Evolutionary conservation across 2,329 filamentous ascomycete genomes (phyloP).

Genomic region (Aspergillus pseudoviridinutans): DNA sequence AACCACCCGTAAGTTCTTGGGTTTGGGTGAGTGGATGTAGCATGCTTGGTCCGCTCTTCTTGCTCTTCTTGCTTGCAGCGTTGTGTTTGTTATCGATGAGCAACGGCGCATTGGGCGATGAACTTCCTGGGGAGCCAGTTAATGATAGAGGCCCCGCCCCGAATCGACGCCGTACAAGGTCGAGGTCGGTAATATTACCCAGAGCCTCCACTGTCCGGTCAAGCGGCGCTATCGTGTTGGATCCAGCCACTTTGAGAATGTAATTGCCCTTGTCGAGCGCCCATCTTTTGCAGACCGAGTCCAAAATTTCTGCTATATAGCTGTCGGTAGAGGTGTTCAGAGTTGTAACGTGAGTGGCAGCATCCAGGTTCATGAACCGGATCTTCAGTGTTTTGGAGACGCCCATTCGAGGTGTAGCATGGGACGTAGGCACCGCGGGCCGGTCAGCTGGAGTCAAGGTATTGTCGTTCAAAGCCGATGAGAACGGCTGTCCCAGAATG

Average conservation of each 20-base stretch:
- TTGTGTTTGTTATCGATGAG: constrained; percentile 43
- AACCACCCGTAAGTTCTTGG: constrained; percentile 44
- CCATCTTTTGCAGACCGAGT: constrained; percentile 59
- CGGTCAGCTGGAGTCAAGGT: constrained; percentile 45
- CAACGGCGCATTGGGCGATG: constrained; percentile 62
- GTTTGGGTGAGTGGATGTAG: constrained; percentile 48
- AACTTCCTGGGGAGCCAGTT: constrained; percentile 57
- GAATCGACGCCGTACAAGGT: constrained; percentile 60
- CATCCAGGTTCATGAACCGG: constrained; percentile 58
- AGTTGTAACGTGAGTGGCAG: constrained; percentile 50
- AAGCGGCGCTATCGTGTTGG: constrained; percentile 59
- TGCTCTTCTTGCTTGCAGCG: constrained; percentile 24
- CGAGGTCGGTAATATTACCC: constrained; percentile 56
- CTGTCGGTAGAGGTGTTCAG: constrained; percentile 60
- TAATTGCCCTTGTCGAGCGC: constrained; percentile 62
- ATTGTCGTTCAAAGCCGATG: constrained; percentile 44
- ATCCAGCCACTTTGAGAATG: constrained; percentile 59
- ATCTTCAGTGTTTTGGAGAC: constrained; percentile 56
- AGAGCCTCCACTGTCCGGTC: constrained; percentile 64
- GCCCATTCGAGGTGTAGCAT: constrained; percentile 54
- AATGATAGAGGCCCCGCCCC: constrained; percentile 56
- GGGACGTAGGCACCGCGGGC: constrained; percentile 40
- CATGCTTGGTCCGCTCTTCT: constrained; percentile 38
- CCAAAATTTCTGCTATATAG: constrained; percentile 65
- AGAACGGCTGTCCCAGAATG: constrained; percentile 44